Conservation (phyloP, 2,329 filamentous ascomycete species). For the Aspergillus ibericus region DNA sequence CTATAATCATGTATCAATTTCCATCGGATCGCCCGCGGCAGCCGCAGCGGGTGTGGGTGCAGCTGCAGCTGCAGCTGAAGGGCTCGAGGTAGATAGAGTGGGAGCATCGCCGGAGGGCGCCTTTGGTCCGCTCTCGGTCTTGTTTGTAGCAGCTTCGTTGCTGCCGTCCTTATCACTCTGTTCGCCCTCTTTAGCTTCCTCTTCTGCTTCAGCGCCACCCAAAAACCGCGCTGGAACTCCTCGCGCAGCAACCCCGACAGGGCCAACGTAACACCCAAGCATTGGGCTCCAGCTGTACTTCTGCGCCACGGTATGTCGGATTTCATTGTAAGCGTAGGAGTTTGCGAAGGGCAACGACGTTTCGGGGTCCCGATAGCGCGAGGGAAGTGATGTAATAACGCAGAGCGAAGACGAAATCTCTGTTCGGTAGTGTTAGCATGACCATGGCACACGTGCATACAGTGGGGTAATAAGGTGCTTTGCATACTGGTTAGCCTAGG, state of each 20-base stretch:
- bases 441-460: not conserved
- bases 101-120: not conserved
- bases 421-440: slow-evolving; percentile 21
- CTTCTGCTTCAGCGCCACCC: slow-evolving; percentile 19
- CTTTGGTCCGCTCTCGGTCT: slow-evolving; percentile 14
- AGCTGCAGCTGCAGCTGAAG: slow-evolving; percentile 6
- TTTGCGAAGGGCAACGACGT: slow-evolving; percentile 83
- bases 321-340: slow-evolving; percentile 72
- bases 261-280: slow-evolving; percentile 80
- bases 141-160: slow-evolving; percentile 1
- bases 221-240: slow-evolving; percentile 80
- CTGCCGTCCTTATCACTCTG: slow-evolving; percentile 6
- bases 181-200: slow-evolving; percentile 15
- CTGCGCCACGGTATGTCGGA: slow-evolving; percentile 70
- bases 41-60: slow-evolving; percentile 1
- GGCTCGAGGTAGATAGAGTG: not conserved
- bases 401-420: slow-evolving; percentile 60
- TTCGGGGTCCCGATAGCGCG: slow-evolving; percentile 79
- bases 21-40: slow-evolving; percentile 3
- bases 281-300: slow-evolving; percentile 81
- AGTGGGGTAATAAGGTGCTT: not conserved
- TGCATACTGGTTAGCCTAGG: slow-evolving; percentile 50
- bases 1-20: slow-evolving; percentile 5
- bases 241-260: slow-evolving; percentile 57
- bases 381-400: slow-evolving; percentile 77